A percentile compares a stretch with the other conserved stretches of the same genome.
phyloP scores from a whole-genome alignment of 495 filamentous ascomycete species.

The Hypoxylon perforatum region DNA sequence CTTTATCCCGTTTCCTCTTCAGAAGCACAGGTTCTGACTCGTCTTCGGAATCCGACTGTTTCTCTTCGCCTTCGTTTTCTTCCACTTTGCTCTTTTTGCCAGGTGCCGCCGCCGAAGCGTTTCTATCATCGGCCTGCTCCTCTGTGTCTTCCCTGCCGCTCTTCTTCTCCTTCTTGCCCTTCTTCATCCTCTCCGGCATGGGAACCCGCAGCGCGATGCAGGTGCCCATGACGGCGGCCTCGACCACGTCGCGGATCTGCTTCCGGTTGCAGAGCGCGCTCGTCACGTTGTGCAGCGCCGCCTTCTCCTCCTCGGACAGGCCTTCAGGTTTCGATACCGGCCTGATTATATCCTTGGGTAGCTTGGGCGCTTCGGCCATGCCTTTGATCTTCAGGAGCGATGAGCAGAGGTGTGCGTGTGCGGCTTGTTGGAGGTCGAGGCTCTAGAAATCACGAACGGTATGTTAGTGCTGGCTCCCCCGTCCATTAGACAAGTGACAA shows the following conservation, averaged over 20 bases:
- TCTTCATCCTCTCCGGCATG: slow-evolving; percentile 55
- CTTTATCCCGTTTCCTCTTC: slow-evolving; percentile 27
- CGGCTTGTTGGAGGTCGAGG: slow-evolving; percentile 73
- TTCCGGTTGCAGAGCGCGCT: slow-evolving; percentile 83
- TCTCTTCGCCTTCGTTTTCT: slow-evolving; percentile 24
- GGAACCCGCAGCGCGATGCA: slow-evolving; percentile 69
- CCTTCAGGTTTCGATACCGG: slow-evolving; percentile 57
- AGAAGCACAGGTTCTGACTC: slow-evolving; percentile 25
- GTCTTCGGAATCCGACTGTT: slow-evolving; percentile 11
- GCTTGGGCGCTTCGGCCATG: slow-evolving; percentile 63
- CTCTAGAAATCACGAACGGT: slow-evolving; percentile 46
- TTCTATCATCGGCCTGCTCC: slow-evolving; percentile 32
- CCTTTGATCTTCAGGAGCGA: slow-evolving; percentile 78
- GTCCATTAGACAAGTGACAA: no score
- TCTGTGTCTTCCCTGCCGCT: slow-evolving; percentile 32
- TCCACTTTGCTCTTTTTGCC: slow-evolving; percentile 29
- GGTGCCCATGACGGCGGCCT: slow-evolving; percentile 70
- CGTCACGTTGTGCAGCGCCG: slow-evolving; percentile 74
- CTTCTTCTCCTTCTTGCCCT: slow-evolving; percentile 40
- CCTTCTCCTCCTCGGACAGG: slow-evolving; percentile 57
- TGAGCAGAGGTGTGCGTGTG: slow-evolving; percentile 78
- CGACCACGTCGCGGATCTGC: slow-evolving; percentile 75
- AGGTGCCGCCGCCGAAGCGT: slow-evolving; percentile 10
- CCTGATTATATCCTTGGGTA: slow-evolving; percentile 63
- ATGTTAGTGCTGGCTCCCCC: neutral